Evolutionary conservation across 345 rosid species (phyloP), one percentile per base, ranked within the genome.

Genomic region (Populus pruinosa): DNA sequence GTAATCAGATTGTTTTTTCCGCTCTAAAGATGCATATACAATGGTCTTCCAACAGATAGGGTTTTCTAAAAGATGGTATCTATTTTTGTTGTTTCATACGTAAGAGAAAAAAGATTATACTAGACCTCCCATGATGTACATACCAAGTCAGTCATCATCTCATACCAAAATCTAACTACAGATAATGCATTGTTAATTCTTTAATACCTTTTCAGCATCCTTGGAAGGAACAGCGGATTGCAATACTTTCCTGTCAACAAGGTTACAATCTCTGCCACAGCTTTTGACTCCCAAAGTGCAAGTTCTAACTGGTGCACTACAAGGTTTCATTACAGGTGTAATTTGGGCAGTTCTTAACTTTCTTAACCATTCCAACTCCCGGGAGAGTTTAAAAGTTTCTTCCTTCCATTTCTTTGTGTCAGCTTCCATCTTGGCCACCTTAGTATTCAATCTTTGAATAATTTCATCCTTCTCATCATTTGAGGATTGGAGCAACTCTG

Each of bases 401-500:
- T 73, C 85, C 44, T 81, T 87, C 78, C 59, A 76, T 81, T 83
- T 91, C 39, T 76, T 73, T 27, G 88, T 55, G 56, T 79, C 78
- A 62, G 78, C 89, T 77, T 92, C 96, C 90, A 87, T 85, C 67
- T 81, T 87, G 73, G 87, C 77, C 31, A 92, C 65, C 73, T 86
- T 83, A 62, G 79, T 74, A 79, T 81, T 86, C 76, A 96, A 77
- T 50, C 61, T 85, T 33, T 80, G 84, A 38, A 96, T 89, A 8
- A 56, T 70, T 77, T 83, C 87, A 85, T 94, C 94, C 85, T 94
- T 96, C 43, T 88, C 87, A 5, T 75, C 72, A 66, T 86, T 88
- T 59, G 88, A 86, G 41, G 89, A 79, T 72, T 87, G 91, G 75
- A 94, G 88, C 83, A 82, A 69, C 85, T 92, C 97, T 79, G 81